Base-by-base conservation (phyloP, 73 alveolate species). In the Stentor roeselii region DNA sequence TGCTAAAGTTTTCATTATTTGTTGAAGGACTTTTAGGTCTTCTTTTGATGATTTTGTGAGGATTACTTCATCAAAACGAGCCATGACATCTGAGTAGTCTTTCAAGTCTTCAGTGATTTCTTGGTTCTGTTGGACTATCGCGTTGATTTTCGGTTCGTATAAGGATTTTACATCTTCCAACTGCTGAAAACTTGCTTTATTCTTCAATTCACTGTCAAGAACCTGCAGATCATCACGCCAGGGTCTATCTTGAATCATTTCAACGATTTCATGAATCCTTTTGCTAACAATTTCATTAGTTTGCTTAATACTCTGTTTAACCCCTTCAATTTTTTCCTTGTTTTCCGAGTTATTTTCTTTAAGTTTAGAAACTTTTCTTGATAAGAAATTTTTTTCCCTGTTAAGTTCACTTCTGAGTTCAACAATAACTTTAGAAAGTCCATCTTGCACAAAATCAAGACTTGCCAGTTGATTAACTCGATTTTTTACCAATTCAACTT, bases 51-150 rank as follows among this genome's bases (percentile, higher is more conserved):
- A 36, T 67, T 67, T 67, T 30, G 80, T 67, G 1, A 67, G 34
- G 34, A 67, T 67, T 21, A 67, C 37, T 34, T 67, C 80, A 67
- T 67, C 80, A 67, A 67, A 67, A 1, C 80, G 21, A 27, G 80
- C 80, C 37, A 21, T 21, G 11, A 32, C 41, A 0, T 21, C 41
- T n/a, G 15, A 21, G 34, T 21, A 67, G 34, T 21, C 11, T 21
- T 67, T 34, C 14, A 67, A 34, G 34, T 67, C 80, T 30, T 27
- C 34, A 21, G 80, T 50, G 30, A 50, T 50, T 50, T 50, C 67
- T 50, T 6, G 6, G 21, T 50, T 11, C 21, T 21, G 6, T 50
- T 50, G 30, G 21, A 50, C 21, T 11, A 50, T 11, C 21, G 6
- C 67, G 21, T 50, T 50, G 30, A 50, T 50, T 50, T 50, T 50